Evolutionary conservation across 108 stramenopile species (phyloP).

Genomic region (Pseudonitzschia multiseries): DNA sequence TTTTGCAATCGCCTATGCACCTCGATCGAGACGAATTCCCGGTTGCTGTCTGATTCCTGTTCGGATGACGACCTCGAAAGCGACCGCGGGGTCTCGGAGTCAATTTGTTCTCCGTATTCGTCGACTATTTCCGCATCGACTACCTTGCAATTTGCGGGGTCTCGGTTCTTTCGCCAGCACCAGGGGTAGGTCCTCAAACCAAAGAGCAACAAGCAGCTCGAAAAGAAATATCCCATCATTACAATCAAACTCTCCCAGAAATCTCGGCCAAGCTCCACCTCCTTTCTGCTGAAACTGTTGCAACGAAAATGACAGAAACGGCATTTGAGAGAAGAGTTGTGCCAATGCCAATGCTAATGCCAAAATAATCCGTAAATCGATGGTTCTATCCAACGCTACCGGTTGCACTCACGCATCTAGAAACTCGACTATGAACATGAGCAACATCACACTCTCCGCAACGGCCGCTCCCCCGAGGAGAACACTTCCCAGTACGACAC

Average conservation of each 20-base stretch:
- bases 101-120: background rate
- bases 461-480: background rate
- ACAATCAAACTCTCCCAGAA: background rate
- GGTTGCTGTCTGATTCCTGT: too few species aligned
- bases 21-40: too few species aligned
- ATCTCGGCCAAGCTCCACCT: background rate
- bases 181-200: slow-evolving; percentile 8
- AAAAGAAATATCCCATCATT: background rate
- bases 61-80: too few species aligned
- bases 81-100: too few species aligned
- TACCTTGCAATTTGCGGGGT: background rate
- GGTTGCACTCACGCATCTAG: background rate
- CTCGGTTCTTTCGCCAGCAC: slow-evolving; percentile 4
- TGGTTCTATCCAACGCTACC: background rate
- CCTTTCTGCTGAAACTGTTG: too few species aligned
- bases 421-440: background rate
- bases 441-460: background rate
- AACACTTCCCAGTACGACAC: background rate
- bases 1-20: too few species aligned
- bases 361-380: too few species aligned
- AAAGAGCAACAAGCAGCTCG: background rate
- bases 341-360: too few species aligned
- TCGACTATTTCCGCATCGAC: background rate
- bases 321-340: too few species aligned
- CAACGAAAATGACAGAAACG: too few species aligned